Conservation (phyloP, 306 rosid species). For the Abrus pulchellus region DNA sequence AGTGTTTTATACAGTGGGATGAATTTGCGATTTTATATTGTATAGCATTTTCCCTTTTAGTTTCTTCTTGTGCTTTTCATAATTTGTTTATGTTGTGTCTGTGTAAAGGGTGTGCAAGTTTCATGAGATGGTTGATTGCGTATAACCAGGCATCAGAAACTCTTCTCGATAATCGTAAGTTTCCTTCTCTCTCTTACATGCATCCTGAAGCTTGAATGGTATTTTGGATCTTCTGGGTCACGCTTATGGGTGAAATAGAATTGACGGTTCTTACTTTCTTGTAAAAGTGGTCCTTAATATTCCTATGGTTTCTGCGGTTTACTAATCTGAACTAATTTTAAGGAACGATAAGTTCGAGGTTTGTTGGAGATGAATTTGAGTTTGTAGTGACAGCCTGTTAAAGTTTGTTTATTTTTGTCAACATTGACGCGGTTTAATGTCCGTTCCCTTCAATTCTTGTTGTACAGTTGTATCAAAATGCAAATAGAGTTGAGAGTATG, state of each 20-base stretch:
- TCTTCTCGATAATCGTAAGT: background rate
- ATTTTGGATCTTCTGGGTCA: background rate
- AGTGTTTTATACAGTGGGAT: background rate
- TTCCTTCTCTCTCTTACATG: background rate
- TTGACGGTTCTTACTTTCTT: background rate
- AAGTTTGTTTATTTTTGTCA: too few relatives aligned
- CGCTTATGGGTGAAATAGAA: background rate
- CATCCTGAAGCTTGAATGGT: background rate
- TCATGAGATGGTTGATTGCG: too few relatives aligned
- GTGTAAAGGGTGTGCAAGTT: background rate
- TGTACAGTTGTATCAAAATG: too few relatives aligned
- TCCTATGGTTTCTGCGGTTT: background rate
- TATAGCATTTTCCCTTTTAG: background rate
- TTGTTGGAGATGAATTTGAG: background rate
- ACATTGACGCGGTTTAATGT: too few relatives aligned
- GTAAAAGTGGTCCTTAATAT: background rate
- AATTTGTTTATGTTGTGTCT: background rate
- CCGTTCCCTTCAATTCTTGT: too few relatives aligned
- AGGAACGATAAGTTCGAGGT: background rate
- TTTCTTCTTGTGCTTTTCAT: background rate
- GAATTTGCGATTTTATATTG: background rate
- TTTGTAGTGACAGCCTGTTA: background rate
- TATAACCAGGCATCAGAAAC: background rate
- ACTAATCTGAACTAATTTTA: background rate
- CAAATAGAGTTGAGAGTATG: too few relatives aligned